phyloP scores from a whole-genome alignment of 169 alveolate genomes.

The Plasmodium yoelii region DNA sequence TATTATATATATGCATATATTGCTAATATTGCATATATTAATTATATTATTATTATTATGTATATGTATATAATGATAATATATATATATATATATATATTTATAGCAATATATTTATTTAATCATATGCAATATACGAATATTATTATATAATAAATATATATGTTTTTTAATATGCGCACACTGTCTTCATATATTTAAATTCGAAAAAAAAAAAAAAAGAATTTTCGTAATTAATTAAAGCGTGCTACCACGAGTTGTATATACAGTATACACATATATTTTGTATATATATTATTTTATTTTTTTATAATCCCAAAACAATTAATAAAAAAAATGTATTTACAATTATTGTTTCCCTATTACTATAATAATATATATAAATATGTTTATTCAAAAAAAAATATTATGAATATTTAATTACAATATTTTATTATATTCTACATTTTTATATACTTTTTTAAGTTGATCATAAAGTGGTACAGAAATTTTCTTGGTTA shows the following conservation, averaged over 20 bases:
- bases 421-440: conserved; percentile 7
- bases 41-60: neutral
- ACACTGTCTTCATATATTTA: conserved; percentile 70
- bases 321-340: conserved; percentile 3
- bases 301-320: neutral
- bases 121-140: neutral
- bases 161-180: conserved; percentile 39
- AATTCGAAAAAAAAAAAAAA: conserved; percentile 6
- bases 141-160: conserved; percentile 11
- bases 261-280: conserved; percentile 4
- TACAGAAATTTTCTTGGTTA: neutral
- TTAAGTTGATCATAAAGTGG: conserved; percentile 18
- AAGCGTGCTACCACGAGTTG: conserved; percentile 16
- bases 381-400: conserved; percentile 1
- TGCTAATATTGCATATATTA: neutral
- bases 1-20: neutral
- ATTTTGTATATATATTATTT: neutral
- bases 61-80: neutral
- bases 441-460: conserved; percentile 14
- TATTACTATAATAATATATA: neutral
- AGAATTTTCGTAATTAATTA: conserved; percentile 4
- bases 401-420: conserved; percentile 8
- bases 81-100: conserved; percentile 4
- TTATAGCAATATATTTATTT: neutral
- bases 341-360: neutral